Conservation (phyloP, 2,329 filamentous ascomycete genomes). For the Trichoderma endophyticum region DNA sequence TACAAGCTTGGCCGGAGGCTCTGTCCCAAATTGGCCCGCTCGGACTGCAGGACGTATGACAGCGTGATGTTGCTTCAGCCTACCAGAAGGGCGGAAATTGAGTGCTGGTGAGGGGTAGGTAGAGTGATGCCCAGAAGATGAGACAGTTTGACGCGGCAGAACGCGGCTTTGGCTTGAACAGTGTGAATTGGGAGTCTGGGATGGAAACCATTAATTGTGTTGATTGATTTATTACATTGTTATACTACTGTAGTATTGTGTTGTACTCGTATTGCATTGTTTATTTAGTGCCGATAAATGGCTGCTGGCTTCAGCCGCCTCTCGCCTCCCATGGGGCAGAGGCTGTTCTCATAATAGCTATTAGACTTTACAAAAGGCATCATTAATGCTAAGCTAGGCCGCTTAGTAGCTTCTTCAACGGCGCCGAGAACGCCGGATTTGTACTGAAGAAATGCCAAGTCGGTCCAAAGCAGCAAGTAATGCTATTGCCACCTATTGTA, state of each 20-base stretch:
- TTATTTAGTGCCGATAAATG: background rate
- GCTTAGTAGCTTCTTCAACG: background rate
- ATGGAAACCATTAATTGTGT: background rate
- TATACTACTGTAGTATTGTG: background rate
- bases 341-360: background rate
- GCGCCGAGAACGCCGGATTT: background rate
- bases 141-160: background rate
- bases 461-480: background rate
- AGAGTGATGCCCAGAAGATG: background rate
- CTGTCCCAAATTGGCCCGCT: slow-evolving; percentile 6
- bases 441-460: background rate
- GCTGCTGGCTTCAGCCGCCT: background rate
- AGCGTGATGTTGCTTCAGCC: slow-evolving; percentile 10
- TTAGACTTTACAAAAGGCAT: background rate
- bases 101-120: slow-evolving; percentile 18
- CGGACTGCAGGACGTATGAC: slow-evolving; percentile 1
- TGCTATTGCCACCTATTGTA: background rate
- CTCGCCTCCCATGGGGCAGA: background rate
- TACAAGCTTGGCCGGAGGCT: background rate
- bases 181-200: background rate
- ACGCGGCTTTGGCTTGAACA: background rate
- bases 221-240: background rate
- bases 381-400: background rate
- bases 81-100: slow-evolving; percentile 15
- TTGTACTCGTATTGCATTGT: background rate